Evolutionary conservation across 2,329 filamentous ascomycete genomes (phyloP).

Genomic region (Xylariaceae sp.): DNA sequence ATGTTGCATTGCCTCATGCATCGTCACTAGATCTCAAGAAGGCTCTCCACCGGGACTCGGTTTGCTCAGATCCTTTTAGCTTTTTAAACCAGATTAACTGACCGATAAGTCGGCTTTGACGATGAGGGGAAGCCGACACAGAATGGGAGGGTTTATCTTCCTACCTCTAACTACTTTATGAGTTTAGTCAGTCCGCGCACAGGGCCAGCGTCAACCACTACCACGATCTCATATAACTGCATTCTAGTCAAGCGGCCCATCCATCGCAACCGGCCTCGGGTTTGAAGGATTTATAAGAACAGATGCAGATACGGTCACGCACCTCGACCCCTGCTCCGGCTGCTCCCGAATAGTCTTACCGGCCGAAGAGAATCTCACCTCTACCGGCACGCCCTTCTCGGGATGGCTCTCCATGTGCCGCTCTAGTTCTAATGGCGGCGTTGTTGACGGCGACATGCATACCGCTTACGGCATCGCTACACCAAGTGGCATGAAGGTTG

Average conservation of each 20-base stretch:
- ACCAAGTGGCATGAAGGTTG: no score
- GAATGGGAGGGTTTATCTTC: no score
- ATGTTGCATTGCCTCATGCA: slow-evolving; percentile 18
- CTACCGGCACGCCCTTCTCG: slow-evolving; percentile 25
- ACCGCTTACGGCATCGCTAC: background rate
- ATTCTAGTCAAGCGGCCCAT: background rate
- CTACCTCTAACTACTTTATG: no score
- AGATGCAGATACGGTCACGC: slow-evolving; percentile 3
- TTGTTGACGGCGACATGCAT: background rate
- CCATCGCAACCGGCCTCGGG: background rate
- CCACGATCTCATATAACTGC: background rate
- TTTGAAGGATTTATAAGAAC: slow-evolving; percentile 24
- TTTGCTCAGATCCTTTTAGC: background rate
- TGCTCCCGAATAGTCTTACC: slow-evolving; percentile 58
- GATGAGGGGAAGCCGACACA: no score
- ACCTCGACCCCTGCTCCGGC: background rate
- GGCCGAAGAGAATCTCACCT: slow-evolving; percentile 6
- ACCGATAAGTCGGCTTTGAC: background rate
- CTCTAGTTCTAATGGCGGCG: background rate
- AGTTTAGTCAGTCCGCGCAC: no score
- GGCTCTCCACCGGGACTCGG: background rate
- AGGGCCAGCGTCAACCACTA: background rate
- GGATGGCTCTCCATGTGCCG: slow-evolving; percentile 11
- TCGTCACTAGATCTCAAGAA: slow-evolving; percentile 2
- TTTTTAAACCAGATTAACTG: slow-evolving; percentile 1